phyloP scores from a whole-genome alignment of 169 alveolate genomes.

The Eimeria falciformis region DNA sequence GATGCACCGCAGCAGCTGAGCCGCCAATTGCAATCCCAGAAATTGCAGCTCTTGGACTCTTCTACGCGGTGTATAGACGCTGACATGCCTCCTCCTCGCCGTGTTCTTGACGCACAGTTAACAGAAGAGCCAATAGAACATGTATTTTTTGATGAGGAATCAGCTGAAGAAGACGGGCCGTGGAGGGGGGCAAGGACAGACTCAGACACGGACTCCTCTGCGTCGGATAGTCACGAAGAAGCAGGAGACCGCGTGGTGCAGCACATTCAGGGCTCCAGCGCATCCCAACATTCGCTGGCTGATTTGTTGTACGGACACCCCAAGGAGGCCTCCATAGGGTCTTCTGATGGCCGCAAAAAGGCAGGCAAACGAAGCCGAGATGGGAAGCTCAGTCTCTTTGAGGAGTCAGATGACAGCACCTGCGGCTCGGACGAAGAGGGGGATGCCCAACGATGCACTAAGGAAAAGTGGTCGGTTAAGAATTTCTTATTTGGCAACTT shows the following conservation, averaged over 20 bases:
- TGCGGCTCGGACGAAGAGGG: constrained; percentile 69
- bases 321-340: neutral
- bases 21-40: neutral
- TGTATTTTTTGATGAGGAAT: constrained; percentile 1
- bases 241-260: constrained; percentile 81
- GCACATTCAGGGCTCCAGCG: constrained; percentile 18
- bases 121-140: neutral
- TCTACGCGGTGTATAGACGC: neutral
- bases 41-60: constrained; percentile 27
- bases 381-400: constrained; percentile 32
- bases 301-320: neutral
- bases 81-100: neutral
- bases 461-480: constrained; percentile 60
- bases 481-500: neutral
- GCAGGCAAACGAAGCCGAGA: neutral
- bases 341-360: neutral
- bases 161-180: constrained; percentile 46
- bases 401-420: constrained; percentile 66
- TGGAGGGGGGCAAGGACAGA: constrained; percentile 2
- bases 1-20: constrained; percentile 51
- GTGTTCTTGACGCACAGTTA: neutral
- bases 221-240: constrained; percentile 76
- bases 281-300: constrained; percentile 44
- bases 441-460: neutral
- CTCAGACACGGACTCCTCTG: neutral